These are phyloP conservation scores for Pulveroboletus sp. DNA, from an alignment of 768 basidiomycete genomes.

Conservation along the genomic window DNA sequence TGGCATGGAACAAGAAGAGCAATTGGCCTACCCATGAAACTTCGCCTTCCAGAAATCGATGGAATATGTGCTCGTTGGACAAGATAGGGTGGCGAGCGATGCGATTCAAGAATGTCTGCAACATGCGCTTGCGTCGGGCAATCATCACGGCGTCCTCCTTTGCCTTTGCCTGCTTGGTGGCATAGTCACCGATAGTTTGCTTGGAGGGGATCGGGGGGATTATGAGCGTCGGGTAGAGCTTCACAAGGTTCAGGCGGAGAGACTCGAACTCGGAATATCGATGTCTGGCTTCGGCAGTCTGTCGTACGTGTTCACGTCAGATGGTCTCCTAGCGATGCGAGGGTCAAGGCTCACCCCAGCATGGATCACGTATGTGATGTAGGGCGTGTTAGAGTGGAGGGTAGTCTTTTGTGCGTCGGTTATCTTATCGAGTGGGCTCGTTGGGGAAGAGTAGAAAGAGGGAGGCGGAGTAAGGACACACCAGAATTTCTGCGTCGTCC, in stretches of 20 bases:
- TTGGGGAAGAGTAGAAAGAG: constrained; percentile 5
- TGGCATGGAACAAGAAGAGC: neutral
- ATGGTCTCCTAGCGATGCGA: neutral
- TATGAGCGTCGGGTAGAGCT: constrained; percentile 93
- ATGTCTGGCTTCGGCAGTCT: constrained; percentile 83
- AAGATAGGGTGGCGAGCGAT: constrained; percentile 89
- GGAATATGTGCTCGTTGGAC: constrained; percentile 94
- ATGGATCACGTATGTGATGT: constrained; percentile 91
- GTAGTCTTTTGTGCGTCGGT: constrained; percentile 95
- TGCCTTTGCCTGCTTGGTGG: constrained; percentile 93
- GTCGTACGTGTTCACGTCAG: constrained; percentile 14
- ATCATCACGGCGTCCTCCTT: constrained; percentile 95
- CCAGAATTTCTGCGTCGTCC: constrained; percentile 78
- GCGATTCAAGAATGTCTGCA: constrained; percentile 93
- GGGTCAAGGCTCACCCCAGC: constrained; percentile 62
- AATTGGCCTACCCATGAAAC: constrained; percentile 81
- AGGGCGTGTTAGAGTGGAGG: constrained; percentile 81
- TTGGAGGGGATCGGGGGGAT: constrained; percentile 98
- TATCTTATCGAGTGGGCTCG: constrained; percentile 54
- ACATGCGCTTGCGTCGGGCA: constrained; percentile 86
- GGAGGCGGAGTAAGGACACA: constrained; percentile 34
- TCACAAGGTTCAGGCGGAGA: constrained; percentile 75
- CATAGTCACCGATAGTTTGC: constrained; percentile 94
- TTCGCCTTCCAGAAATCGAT: constrained; percentile 92
- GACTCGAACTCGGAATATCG: constrained; percentile 99